These are phyloP conservation scores for Acaromyces ingoldii DNA, from an alignment of 1,284 basidiomycete species.

Conservation along the genomic window DNA sequence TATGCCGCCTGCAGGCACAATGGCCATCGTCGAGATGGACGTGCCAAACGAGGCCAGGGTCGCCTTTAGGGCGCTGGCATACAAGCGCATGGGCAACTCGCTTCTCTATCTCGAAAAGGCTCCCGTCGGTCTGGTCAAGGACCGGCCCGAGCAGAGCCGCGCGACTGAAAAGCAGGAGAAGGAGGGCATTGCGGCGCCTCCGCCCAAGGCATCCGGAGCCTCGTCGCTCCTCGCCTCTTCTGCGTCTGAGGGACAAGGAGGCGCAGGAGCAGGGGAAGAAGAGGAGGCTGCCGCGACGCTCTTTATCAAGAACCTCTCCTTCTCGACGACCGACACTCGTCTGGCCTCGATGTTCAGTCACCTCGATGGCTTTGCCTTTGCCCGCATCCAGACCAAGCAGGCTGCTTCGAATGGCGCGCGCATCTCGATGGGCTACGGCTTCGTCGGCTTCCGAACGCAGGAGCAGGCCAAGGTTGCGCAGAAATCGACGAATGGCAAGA, in stretches of 20 bases:
- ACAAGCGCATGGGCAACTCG: slow-evolving; percentile 80
- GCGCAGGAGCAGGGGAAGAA: slow-evolving; percentile 9
- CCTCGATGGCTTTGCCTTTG: slow-evolving; percentile 77
- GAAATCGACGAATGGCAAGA: slow-evolving; percentile 72
- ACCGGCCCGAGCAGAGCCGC: not conserved
- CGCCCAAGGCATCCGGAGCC: too few relatives aligned
- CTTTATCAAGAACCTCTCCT: slow-evolving; percentile 90
- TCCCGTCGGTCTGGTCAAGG: slow-evolving; percentile 61
- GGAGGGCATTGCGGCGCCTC: too few relatives aligned
- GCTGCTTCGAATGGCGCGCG: slow-evolving; percentile 21
- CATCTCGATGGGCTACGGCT: slow-evolving; percentile 92
- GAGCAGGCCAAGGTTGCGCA: slow-evolving; percentile 73
- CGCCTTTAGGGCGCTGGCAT: slow-evolving; percentile 74
- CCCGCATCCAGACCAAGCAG: slow-evolving; percentile 68
- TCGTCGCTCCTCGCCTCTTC: too few relatives aligned
- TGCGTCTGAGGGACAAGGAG: not conserved
- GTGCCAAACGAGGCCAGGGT: slow-evolving; percentile 54
- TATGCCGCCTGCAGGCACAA: slow-evolving; percentile 86
- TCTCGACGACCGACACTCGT: slow-evolving; percentile 74
- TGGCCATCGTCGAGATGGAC: slow-evolving; percentile 85
- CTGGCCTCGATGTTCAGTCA: slow-evolving; percentile 68
- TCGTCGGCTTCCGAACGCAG: slow-evolving; percentile 78
- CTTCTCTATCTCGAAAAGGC: slow-evolving; percentile 91
- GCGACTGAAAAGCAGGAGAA: not conserved
- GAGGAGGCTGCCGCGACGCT: slow-evolving; percentile 72